These are phyloP conservation scores for Macrolepiota albuminosa DNA, from an alignment of 768 basidiomycete species.

Conservation along the genomic window DNA sequence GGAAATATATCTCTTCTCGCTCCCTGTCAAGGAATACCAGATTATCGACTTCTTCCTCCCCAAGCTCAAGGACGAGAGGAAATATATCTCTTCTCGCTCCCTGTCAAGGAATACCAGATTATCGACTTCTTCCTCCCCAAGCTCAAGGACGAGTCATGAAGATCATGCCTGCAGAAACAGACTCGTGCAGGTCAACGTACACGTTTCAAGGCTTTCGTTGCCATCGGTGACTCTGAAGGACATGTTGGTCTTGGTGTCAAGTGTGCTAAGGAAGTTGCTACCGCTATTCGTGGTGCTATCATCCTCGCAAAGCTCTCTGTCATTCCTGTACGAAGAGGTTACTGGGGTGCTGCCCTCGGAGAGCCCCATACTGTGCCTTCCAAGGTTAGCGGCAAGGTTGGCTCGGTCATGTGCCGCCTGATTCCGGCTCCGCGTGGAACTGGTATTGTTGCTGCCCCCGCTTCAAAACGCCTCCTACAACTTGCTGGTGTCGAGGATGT, in stretches of 20 bases:
- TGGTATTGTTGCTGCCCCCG: conserved; percentile 98
- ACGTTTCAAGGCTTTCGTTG: conserved; percentile 99
- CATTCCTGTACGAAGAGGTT: conserved; percentile 96
- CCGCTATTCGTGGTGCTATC: conserved; percentile 99
- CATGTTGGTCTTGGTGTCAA: conserved; percentile 99
- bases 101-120: conserved; percentile 99
- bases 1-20: conserved; percentile 99
- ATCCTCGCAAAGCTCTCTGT: conserved; percentile 97
- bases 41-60: conserved; percentile 99
- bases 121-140: conserved; percentile 99
- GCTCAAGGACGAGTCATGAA: conserved; percentile 99
- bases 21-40: conserved; percentile 99
- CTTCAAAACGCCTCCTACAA: conserved; percentile 93
- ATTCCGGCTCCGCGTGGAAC: conserved; percentile 98
- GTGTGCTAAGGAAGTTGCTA: conserved; percentile 99
- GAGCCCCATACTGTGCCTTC: conserved; percentile 99
- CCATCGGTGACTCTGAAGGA: conserved; percentile 97
- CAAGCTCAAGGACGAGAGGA: conserved; percentile 99
- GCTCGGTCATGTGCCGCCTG: conserved; percentile 98
- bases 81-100: conserved; percentile 99
- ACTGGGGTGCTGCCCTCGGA: conserved; percentile 99
- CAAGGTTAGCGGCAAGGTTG: conserved; percentile 98
- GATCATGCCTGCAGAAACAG: conserved; percentile 99
- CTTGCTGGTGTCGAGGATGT: conserved; percentile 96
- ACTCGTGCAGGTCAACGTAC: conserved; percentile 99